A percentile compares a stretch with the other conserved stretches of the same genome.
Evolutionary conservation across 345 rosid genomes (phyloP).

Genomic region (Syzygium grande): DNA sequence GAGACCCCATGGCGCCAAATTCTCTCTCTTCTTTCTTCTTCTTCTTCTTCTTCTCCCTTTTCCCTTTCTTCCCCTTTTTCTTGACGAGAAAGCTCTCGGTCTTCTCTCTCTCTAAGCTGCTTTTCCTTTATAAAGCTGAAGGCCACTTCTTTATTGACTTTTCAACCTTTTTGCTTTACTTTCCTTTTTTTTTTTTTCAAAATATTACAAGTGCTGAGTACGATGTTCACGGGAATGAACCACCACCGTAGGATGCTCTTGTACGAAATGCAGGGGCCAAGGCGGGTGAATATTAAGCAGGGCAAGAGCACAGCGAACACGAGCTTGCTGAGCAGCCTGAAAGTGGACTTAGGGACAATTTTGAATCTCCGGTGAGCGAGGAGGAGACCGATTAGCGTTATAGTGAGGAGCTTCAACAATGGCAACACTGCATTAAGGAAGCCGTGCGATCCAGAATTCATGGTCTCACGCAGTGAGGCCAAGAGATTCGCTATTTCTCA

Average conservation of each 20-base stretch:
- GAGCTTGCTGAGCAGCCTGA: constrained; percentile 82
- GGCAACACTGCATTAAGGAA: constrained; percentile 52
- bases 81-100: no score
- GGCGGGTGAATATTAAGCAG: constrained; percentile 80
- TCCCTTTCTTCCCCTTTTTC: no score
- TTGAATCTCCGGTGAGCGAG: constrained; percentile 65
- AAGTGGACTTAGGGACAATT: constrained; percentile 62
- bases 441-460: constrained; percentile 5
- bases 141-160: no score
- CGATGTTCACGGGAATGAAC: constrained; percentile 86
- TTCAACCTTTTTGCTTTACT: no score
- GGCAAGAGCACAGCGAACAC: constrained; percentile 89
- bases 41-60: no score
- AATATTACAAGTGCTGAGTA: constrained; percentile 69
- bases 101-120: no score
- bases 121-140: no score
- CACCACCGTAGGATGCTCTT: constrained; percentile 58
- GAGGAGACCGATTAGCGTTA: constrained; percentile 63
- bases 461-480: not conserved
- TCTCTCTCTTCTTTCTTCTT: no score
- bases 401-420: constrained; percentile 65
- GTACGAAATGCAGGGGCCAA: constrained; percentile 67
- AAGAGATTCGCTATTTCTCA: not conserved
- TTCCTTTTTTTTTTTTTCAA: no score
- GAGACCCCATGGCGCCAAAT: no score